These are phyloP conservation scores for Panicum virgatum DNA, from an alignment of 202 grass and related monocot species.

Conservation along the genomic window DNA sequence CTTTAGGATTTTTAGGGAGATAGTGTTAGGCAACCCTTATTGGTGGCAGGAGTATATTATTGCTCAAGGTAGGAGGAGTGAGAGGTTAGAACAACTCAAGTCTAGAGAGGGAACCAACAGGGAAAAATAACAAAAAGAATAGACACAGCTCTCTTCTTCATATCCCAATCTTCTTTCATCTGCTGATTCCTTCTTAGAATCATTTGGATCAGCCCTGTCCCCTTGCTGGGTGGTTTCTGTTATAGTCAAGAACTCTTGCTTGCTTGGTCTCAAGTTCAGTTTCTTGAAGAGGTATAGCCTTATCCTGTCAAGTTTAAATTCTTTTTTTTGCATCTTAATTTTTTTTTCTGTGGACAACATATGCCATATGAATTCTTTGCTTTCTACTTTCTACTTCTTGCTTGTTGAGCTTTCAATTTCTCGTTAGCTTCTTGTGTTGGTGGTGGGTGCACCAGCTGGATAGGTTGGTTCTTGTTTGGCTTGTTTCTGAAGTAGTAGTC, in stretches of 20 bases:
- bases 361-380: conserved; percentile 11
- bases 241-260: conserved; percentile 36
- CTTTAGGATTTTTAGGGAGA: conserved; percentile 61
- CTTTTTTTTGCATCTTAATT: conserved; percentile 20
- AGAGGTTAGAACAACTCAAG: conserved; percentile 50
- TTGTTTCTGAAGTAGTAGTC: conserved; percentile 25
- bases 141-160: conserved; percentile 44
- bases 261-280: conserved; percentile 38
- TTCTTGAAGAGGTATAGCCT: conserved; percentile 47
- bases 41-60: conserved; percentile 72
- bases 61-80: conserved; percentile 40
- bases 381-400: conserved; percentile 23
- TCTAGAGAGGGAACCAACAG: conserved; percentile 46
- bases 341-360: conserved; percentile 14
- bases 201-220: conserved; percentile 67
- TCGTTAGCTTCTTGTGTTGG: conserved; percentile 36
- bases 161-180: conserved; percentile 48
- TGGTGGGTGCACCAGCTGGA: conserved; percentile 50
- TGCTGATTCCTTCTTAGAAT: conserved; percentile 46
- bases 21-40: conserved; percentile 61
- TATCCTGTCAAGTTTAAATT: not conserved
- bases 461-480: conserved; percentile 13
- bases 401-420: conserved; percentile 45
- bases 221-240: conserved; percentile 56
- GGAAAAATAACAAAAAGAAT: conserved; percentile 47